Conservation (phyloP, 306 rosid species). For the Glycine tomentella region DNA sequence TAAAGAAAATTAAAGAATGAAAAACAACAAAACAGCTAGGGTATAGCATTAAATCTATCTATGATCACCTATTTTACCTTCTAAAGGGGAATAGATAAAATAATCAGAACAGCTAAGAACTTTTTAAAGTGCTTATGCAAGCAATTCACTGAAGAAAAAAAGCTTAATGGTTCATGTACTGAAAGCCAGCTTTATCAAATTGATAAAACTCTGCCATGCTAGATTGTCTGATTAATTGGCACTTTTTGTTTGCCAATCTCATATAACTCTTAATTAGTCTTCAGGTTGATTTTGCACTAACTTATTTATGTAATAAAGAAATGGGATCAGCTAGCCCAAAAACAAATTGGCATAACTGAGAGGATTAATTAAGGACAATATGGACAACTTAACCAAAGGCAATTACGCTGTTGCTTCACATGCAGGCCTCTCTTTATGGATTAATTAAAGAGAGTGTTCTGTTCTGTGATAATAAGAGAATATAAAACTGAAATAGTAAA, state of each 20-base stretch:
- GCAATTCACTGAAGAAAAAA: constrained; percentile 40
- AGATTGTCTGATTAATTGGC: constrained; percentile 17
- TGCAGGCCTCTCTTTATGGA: constrained; percentile 14
- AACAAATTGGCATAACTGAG: constrained; percentile 19
- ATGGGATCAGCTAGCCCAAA: constrained; percentile 3
- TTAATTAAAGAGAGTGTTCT: neutral
- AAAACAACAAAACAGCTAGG: neutral
- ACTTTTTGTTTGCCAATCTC: constrained; percentile 41
- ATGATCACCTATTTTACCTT: neutral
- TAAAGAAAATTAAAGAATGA: too few relatives aligned
- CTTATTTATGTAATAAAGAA: constrained; percentile 33
- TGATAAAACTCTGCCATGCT: constrained; percentile 19
- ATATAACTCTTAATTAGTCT: neutral
- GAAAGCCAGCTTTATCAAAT: constrained; percentile 28
- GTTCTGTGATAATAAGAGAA: constrained; percentile 2
- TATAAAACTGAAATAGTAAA: neutral
- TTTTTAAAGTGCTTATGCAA: constrained; percentile 39
- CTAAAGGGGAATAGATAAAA: neutral
- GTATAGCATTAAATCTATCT: neutral
- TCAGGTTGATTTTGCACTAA: constrained; percentile 29
- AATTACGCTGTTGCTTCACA: constrained; percentile 30
- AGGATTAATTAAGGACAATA: constrained; percentile 30
- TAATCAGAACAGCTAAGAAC: constrained; percentile 20
- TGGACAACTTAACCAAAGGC: constrained; percentile 8
- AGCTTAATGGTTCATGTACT: constrained; percentile 39